Conservation (phyloP, 495 filamentous ascomycete species). For the Peziza echinospora region DNA sequence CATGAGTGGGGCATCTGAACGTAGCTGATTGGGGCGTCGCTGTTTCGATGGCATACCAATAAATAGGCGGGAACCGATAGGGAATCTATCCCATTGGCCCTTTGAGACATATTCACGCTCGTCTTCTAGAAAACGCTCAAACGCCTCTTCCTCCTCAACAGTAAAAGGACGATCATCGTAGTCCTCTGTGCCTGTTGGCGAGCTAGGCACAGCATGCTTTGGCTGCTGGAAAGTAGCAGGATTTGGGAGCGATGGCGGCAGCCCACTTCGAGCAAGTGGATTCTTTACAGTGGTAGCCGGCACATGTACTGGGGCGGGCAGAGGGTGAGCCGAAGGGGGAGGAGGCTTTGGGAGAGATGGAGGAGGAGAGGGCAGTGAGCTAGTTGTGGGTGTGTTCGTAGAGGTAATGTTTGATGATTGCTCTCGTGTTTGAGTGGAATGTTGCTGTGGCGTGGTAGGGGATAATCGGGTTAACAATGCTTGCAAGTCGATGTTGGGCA, state of each 20-base stretch:
- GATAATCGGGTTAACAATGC: slow-evolving; percentile 21
- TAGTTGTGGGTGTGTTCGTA: slow-evolving; percentile 1
- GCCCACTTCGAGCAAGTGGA: not conserved
- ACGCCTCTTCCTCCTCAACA: slow-evolving; percentile 35
- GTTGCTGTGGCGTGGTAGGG: slow-evolving; percentile 13
- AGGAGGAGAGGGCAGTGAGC: slow-evolving; percentile 12
- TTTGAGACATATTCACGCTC: slow-evolving; percentile 66
- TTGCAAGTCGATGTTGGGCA: slow-evolving; percentile 18
- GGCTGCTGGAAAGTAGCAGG: slow-evolving; percentile 12
- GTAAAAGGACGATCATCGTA: slow-evolving; percentile 14
- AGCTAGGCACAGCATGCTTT: slow-evolving; percentile 14
- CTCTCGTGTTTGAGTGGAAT: slow-evolving; percentile 8
- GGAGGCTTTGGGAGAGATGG: slow-evolving; percentile 19
- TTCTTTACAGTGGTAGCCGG: not conserved
- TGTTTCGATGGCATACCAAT: slow-evolving; percentile 45
- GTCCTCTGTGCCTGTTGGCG: slow-evolving; percentile 2
- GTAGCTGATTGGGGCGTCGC: slow-evolving; percentile 1
- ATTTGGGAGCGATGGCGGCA: slow-evolving; percentile 8
- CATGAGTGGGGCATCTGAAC: slow-evolving; percentile 5
- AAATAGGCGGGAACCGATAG: slow-evolving; percentile 64
- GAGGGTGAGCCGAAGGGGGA: not conserved
- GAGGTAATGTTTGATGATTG: slow-evolving; percentile 7
- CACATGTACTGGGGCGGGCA: not conserved
- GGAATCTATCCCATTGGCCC: slow-evolving; percentile 86
- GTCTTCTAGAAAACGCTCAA: slow-evolving; percentile 60